Evolutionary conservation across 257 asterid genomes (phyloP).

Genomic region (Salvia rosmarinus): DNA sequence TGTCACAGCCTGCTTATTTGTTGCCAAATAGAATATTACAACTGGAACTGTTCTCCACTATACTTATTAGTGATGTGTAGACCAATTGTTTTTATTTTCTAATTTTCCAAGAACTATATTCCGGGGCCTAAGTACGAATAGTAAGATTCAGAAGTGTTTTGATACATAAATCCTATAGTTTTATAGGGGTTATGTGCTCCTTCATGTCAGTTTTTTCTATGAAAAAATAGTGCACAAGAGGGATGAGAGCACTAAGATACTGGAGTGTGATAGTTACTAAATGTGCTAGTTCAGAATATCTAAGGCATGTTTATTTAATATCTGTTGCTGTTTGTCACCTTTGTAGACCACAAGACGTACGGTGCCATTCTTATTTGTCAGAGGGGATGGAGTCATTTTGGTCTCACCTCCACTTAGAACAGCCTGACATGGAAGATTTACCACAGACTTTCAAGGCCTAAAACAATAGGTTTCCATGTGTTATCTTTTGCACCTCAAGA

Average conservation of each 20-base stretch:
- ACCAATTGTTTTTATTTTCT: no score
- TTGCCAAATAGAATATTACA: background rate
- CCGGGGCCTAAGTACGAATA: background rate
- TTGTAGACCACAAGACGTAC: slow-evolving; percentile 80
- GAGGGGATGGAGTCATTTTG: slow-evolving; percentile 97
- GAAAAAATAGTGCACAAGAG: background rate
- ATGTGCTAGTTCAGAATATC: background rate
- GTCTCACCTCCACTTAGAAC: slow-evolving; percentile 95
- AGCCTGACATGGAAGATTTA: slow-evolving; percentile 48
- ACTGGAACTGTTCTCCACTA: background rate
- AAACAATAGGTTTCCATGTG: background rate
- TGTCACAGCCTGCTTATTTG: background rate
- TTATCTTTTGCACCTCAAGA: slow-evolving; percentile 8
- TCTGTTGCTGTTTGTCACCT: background rate
- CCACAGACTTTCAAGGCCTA: slow-evolving; percentile 27
- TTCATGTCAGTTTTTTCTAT: background rate
- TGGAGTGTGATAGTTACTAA: background rate
- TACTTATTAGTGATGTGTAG: background rate
- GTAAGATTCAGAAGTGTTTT: background rate
- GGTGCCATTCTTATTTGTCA: slow-evolving; percentile 79
- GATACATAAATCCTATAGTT: background rate
- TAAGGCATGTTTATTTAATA: background rate
- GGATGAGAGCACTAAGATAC: background rate
- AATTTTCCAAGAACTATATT: background rate
- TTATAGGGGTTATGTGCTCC: background rate